A percentile compares a stretch with the other conserved stretches of the same genome.
phyloP scores from a whole-genome alignment of 192 early-diverging fungal genomes.

The Backusella macrospora region DNA sequence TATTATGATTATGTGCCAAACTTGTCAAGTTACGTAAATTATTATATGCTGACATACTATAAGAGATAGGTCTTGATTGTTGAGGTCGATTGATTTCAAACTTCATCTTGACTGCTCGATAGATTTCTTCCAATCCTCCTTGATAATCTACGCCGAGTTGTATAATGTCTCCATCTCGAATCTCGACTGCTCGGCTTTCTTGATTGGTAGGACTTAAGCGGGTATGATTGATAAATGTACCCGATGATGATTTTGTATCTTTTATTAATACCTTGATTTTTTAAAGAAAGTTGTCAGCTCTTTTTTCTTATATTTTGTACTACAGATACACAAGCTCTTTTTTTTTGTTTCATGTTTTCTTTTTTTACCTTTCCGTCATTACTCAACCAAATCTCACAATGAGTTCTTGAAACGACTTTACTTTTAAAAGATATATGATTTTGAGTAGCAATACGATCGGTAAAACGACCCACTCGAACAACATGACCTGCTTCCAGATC shows the following conservation, averaged over 20 bases:
- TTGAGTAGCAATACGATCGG: conserved; percentile 22
- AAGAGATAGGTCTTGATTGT: conserved; percentile 50
- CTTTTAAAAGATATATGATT: conserved; percentile 83
- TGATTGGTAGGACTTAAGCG: conserved; percentile 74
- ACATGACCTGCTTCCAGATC: conserved; percentile 63
- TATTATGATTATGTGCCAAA: background rate
- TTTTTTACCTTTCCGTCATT: conserved; percentile 47
- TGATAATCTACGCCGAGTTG: conserved; percentile 90
- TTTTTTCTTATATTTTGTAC: background rate
- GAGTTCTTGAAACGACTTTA: conserved; percentile 92
- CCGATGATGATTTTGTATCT: conserved; percentile 85
- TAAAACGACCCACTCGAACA: conserved; percentile 62
- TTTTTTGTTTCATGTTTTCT: background rate
- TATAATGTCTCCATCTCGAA: conserved; percentile 80
- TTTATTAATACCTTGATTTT: conserved; percentile 76
- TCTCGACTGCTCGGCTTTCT: conserved; percentile 69
- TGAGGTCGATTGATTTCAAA: conserved; percentile 61
- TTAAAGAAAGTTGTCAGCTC: conserved; percentile 31
- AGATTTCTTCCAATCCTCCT: conserved; percentile 77
- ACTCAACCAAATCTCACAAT: conserved; percentile 91
- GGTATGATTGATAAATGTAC: conserved; percentile 88
- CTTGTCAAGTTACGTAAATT: conserved; percentile 27
- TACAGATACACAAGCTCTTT: background rate
- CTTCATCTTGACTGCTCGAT: conserved; percentile 78
- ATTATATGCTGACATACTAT: conserved; percentile 42